Base-by-base conservation (phyloP, 176 grass and related monocot genomes). In the Zoysia japonica region DNA sequence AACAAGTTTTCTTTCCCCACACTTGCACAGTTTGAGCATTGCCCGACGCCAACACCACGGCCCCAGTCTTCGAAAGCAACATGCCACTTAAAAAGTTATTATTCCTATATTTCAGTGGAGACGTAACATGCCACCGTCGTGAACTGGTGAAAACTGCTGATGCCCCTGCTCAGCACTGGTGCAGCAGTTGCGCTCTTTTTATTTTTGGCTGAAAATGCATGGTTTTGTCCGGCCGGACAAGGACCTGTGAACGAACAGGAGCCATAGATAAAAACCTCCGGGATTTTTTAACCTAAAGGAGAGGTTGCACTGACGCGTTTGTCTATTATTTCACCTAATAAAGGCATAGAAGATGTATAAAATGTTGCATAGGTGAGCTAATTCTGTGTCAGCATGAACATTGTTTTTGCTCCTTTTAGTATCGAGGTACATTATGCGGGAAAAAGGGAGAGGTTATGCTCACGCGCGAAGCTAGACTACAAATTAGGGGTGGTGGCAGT, bases 171-270 rank as follows among this genome's bases (percentile, higher is more conserved):
- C 1, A 65, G 9, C 6, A 61, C 19, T 61, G 9, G 19, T 35
- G 9, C 7, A 77, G 15, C 10, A 43, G 43, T 16, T 50, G 44
- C 4, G 65, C 3, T 67, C 11, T 45, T 9, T 44, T 68, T 63
- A 70, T 78, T 49, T 7, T 48, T 35, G 56, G 3, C 28, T 64
- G 11, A 38, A 9, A 2, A 54, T 46, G 66, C 41, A 4, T 61
- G 35, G 16, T 37, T 59, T 84, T n/a, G 3, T 63, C 28, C 7
- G 39, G 50, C 57, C 10, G 74, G 70, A 80, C 20, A 74, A 67
- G 41, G 70, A 86, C 44, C 2, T 44, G 70, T 38, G 53, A 69
- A 36, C 4, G 35, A 41, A 67, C 68, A 57, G 11, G 49, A 48
- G 11, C 83, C 61, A 50, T 49, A 15, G 19, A 10, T 17, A 43